phyloP scores from a whole-genome alignment of 805 yeast species.

The Myxozyma kluyveri region DNA sequence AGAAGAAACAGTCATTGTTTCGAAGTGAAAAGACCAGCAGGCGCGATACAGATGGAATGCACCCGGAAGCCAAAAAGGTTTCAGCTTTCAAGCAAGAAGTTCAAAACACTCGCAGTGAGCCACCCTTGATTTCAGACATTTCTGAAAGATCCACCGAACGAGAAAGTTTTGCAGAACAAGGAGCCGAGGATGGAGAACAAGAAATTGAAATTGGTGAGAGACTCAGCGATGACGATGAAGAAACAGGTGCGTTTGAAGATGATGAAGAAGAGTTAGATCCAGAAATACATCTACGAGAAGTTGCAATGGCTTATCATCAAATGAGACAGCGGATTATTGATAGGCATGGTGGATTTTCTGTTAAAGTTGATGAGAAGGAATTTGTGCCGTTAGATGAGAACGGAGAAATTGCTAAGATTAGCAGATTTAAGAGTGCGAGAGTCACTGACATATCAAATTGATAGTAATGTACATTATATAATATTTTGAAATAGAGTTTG shows the following conservation, averaged over 20 bases:
- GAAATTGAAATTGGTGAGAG: not conserved
- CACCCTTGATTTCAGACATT: not conserved
- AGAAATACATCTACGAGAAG: conserved; percentile 30
- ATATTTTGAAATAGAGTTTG: no score
- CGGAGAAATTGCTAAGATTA: conserved; percentile 54
- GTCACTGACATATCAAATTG: conserved; percentile 11
- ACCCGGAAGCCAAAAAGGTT: no score
- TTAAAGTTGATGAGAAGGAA: conserved; percentile 49
- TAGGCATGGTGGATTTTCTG: conserved; percentile 37
- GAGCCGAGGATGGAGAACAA: not conserved
- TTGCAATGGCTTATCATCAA: conserved; percentile 36
- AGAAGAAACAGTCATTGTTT: no score
- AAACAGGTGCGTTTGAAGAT: not conserved
- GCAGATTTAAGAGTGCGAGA: conserved; percentile 59
- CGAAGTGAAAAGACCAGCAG: no score
- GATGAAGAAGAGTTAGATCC: conserved; percentile 29
- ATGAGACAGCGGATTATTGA: conserved; percentile 37
- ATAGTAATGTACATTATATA: no score
- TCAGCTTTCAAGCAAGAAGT: no score
- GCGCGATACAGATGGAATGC: no score
- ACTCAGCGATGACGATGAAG: not conserved
- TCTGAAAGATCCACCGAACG: no score
- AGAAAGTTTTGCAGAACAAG: not conserved
- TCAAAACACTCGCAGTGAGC: not conserved
- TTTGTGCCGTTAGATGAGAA: conserved; percentile 63